A percentile compares a stretch with the other conserved stretches of the same genome.
Evolutionary conservation across 306 rosid species (phyloP).

Genomic region (Echinosophora koreensis): DNA sequence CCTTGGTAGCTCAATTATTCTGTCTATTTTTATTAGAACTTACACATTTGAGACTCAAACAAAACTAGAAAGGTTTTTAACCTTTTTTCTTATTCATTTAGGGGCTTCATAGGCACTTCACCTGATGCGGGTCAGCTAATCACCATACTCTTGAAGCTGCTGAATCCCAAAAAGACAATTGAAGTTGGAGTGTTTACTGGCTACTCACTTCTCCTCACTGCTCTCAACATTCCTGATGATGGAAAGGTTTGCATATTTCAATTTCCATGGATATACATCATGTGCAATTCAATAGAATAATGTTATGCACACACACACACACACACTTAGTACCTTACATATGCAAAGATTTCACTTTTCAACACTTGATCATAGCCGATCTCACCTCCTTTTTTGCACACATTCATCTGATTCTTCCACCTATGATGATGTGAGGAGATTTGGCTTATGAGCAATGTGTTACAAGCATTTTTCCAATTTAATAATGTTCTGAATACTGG

Average conservation of each 20-base stretch:
- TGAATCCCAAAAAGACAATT: slow-evolving; percentile 65
- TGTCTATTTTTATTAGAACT: background rate
- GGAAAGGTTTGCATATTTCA: slow-evolving; percentile 53
- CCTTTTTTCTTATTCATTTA: slow-evolving; percentile 22
- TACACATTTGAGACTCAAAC: background rate
- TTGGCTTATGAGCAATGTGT: no score
- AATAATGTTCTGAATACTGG: background rate
- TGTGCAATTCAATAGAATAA: background rate
- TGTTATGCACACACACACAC: no score
- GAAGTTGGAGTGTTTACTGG: slow-evolving; percentile 72
- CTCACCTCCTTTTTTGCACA: no score
- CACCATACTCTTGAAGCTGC: slow-evolving; percentile 56
- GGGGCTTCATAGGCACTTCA: slow-evolving; percentile 51
- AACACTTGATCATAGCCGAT: no score
- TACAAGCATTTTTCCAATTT: no score
- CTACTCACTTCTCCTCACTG: slow-evolving; percentile 74
- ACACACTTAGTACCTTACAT: no score
- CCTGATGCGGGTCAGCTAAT: slow-evolving; percentile 66
- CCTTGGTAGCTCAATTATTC: slow-evolving; percentile 49
- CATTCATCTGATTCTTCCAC: no score
- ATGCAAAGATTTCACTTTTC: no score
- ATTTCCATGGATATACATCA: background rate
- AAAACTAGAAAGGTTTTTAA: background rate
- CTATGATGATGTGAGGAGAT: no score
- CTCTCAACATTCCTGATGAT: slow-evolving; percentile 61